phyloP scores from a whole-genome alignment of 306 rosid species.

The Alnus rubra region DNA sequence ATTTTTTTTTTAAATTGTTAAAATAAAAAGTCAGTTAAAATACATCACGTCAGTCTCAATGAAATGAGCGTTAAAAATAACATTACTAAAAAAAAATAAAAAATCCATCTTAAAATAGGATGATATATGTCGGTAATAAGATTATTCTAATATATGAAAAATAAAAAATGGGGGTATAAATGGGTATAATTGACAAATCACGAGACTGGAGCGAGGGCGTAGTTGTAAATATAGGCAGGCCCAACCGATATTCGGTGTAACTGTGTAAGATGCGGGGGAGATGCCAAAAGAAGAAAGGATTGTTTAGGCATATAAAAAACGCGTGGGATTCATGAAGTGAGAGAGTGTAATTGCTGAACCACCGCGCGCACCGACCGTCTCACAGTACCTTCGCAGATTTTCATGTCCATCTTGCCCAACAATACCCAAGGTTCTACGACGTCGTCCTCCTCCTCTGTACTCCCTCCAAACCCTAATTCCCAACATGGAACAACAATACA shows the following conservation, averaged over 20 bases:
- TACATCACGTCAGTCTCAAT: too few species aligned
- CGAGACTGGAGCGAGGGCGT: not conserved
- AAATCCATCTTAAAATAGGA: too few species aligned
- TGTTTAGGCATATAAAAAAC: not conserved
- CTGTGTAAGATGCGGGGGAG: constrained; percentile 29
- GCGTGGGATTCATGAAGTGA: not conserved
- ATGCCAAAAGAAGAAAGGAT: not conserved
- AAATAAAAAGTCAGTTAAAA: too few species aligned
- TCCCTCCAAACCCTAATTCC: constrained; percentile 57
- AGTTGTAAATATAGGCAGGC: not conserved
- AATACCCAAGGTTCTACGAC: constrained; percentile 63
- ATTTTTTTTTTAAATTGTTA: too few species aligned
- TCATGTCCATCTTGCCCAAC: constrained; percentile 99
- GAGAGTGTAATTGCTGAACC: not conserved
- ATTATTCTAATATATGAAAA: too few species aligned
- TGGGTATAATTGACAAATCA: not conserved
- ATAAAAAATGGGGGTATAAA: too few species aligned
- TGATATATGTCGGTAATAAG: too few species aligned
- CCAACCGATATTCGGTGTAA: constrained; percentile 23
- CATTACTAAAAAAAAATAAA: too few species aligned
- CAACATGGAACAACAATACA: constrained; percentile 55
- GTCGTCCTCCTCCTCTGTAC: constrained; percentile 47
- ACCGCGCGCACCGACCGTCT: constrained; percentile 16
- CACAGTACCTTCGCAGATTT: constrained; percentile 41
- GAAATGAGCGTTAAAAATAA: too few species aligned